These are phyloP conservation scores for Vaccinium myrtillus DNA, from an alignment of 148 eudicot species.

Conservation along the genomic window DNA sequence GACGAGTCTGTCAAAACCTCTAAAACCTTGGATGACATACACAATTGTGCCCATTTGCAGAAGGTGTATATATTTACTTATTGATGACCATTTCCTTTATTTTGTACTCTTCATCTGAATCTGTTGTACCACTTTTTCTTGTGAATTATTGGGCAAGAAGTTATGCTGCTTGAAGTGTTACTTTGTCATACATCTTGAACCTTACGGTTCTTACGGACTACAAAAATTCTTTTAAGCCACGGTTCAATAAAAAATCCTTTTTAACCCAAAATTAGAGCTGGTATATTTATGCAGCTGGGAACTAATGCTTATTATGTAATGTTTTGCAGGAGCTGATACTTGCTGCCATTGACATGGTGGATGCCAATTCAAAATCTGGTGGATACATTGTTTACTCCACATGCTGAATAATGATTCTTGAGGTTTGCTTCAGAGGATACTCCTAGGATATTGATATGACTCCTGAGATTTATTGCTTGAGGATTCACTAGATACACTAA, in stretches of 20 bases:
- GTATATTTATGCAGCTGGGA: not conserved
- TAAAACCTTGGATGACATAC: conserved; percentile 65
- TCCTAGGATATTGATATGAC: not conserved
- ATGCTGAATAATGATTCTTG: conserved; percentile 88
- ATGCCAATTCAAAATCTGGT: conserved; percentile 94
- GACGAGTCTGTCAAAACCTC: conserved; percentile 96
- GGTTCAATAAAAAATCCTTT: too few relatives aligned
- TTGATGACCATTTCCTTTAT: not conserved
- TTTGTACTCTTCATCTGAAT: not conserved
- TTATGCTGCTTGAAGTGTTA: not conserved
- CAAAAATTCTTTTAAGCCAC: not conserved
- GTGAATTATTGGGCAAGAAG: not conserved
- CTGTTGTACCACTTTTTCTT: not conserved
- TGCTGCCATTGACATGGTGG: conserved; percentile 96
- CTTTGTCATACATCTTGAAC: not conserved
- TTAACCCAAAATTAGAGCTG: not conserved
- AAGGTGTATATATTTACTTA: conserved; percentile 43
- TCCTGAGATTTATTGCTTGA: conserved; percentile 6
- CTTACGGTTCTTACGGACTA: not conserved
- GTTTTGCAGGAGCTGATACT: conserved; percentile 76
- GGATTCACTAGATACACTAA: conserved; percentile 3
- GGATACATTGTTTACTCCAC: conserved; percentile 95
- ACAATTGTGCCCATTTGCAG: conserved; percentile 72
- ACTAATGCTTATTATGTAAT: not conserved
- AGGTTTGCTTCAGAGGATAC: conserved; percentile 45